These are phyloP conservation scores for Metschnikowia henanensis DNA, from an alignment of 805 yeast genomes.

Conservation along the genomic window DNA sequence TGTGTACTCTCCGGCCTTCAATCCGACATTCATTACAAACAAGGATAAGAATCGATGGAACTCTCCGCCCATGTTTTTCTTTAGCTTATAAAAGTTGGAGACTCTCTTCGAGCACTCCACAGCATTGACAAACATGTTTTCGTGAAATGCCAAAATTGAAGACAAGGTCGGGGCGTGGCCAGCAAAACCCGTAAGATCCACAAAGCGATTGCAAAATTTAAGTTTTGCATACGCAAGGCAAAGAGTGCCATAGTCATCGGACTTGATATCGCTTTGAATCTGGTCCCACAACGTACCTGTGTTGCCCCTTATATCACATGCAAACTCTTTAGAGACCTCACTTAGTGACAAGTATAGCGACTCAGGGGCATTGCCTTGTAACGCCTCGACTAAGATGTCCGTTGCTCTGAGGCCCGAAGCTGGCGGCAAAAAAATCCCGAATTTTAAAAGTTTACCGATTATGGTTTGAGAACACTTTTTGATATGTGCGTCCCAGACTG, in stretches of 20 bases:
- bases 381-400: neutral
- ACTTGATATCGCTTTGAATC: constrained; percentile 16
- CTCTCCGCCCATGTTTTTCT: constrained; percentile 39
- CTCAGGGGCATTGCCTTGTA: neutral
- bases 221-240: constrained; percentile 22
- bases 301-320: neutral
- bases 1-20: constrained; percentile 1
- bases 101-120: constrained; percentile 23
- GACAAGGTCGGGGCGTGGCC: constrained; percentile 8
- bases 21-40: constrained; percentile 14
- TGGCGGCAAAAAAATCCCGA: constrained; percentile 9
- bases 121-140: constrained; percentile 21
- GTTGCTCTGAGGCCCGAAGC: neutral
- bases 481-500: constrained; percentile 4
- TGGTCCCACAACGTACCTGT: constrained; percentile 4
- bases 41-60: constrained; percentile 19
- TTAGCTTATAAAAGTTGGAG: constrained; percentile 42
- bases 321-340: neutral
- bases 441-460: constrained; percentile 15
- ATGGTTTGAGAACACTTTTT: constrained; percentile 17
- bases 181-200: constrained; percentile 9
- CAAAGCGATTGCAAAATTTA: constrained; percentile 28
- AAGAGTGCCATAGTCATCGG: constrained; percentile 23
- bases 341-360: constrained; percentile 1
- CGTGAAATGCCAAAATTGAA: constrained; percentile 21